These are phyloP conservation scores for Clonostachys byssicola DNA, from an alignment of 2,329 filamentous ascomycete genomes.

Conservation along the genomic window DNA sequence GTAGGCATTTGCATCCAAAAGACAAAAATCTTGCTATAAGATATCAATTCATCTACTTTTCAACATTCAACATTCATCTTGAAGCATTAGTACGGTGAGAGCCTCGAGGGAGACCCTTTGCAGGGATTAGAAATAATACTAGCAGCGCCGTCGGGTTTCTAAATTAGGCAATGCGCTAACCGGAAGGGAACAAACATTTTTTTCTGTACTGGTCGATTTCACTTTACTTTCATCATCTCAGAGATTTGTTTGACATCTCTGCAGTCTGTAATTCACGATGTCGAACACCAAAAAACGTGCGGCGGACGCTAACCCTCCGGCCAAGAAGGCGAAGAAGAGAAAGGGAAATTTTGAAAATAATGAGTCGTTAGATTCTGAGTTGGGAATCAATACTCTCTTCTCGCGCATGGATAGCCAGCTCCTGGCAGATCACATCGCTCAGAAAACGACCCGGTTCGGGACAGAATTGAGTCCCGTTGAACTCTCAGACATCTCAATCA, in stretches of 20 bases:
- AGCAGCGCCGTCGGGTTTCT: no score
- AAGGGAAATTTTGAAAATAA: conserved; percentile 56
- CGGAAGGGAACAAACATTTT: neutral
- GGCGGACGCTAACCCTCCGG: conserved; percentile 36
- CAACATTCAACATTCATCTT: no score
- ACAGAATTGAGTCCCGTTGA: conserved; percentile 80
- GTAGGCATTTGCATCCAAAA: no score
- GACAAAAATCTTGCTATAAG: no score
- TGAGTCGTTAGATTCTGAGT: conserved; percentile 58
- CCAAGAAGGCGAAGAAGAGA: conserved; percentile 38
- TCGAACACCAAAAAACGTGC: conserved; percentile 51
- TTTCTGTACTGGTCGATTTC: neutral
- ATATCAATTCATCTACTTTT: no score
- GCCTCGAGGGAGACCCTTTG: no score
- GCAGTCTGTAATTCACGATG: conserved; percentile 15
- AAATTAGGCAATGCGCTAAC: no score
- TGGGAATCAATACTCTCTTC: conserved; percentile 76
- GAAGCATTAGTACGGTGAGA: no score
- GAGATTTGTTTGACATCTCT: neutral
- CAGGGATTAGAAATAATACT: no score
- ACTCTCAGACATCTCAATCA: conserved; percentile 75
- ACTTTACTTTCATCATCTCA: neutral
- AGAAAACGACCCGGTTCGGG: conserved; percentile 74
- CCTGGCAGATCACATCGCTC: conserved; percentile 79
- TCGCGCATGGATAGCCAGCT: conserved; percentile 78